phyloP scores from a whole-genome alignment of 164 flowering plant species.

The Dillenia suffruticosa region DNA sequence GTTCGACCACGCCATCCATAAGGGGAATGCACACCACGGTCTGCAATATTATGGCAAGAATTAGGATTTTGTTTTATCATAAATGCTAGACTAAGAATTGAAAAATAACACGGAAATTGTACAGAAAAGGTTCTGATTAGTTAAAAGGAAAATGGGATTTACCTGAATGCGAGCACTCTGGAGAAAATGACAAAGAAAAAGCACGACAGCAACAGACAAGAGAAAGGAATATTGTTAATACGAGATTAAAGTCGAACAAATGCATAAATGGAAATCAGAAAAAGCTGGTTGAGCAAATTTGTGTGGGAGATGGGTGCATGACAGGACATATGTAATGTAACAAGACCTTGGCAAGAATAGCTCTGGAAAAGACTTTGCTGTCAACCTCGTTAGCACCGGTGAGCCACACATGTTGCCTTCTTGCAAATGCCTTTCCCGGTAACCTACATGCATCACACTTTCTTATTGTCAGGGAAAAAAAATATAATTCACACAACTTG shows the following conservation, averaged over 20 bases:
- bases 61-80: no score
- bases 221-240: not conserved
- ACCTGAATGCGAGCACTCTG: constrained; percentile 85
- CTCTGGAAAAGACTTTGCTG: constrained; percentile 83
- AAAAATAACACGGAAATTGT: not conserved
- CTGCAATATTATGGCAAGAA: constrained; percentile 25
- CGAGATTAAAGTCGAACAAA: no score
- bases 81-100: not conserved
- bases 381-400: constrained; percentile 79
- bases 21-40: constrained; percentile 89
- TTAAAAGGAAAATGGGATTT: not conserved
- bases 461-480: not conserved
- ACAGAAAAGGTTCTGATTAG: no score
- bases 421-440: constrained; percentile 81
- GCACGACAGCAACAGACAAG: constrained; percentile 1
- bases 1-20: constrained; percentile 75
- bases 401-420: constrained; percentile 84
- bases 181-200: not conserved
- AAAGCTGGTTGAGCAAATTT: no score
- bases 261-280: not conserved
- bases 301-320: not conserved
- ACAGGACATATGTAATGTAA: not conserved
- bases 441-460: constrained; percentile 33
- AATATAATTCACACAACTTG: not conserved
- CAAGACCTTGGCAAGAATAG: constrained; percentile 90